Base-by-base conservation (phyloP, 441 rosid genomes). In the Gossypium davidsonii region DNA sequence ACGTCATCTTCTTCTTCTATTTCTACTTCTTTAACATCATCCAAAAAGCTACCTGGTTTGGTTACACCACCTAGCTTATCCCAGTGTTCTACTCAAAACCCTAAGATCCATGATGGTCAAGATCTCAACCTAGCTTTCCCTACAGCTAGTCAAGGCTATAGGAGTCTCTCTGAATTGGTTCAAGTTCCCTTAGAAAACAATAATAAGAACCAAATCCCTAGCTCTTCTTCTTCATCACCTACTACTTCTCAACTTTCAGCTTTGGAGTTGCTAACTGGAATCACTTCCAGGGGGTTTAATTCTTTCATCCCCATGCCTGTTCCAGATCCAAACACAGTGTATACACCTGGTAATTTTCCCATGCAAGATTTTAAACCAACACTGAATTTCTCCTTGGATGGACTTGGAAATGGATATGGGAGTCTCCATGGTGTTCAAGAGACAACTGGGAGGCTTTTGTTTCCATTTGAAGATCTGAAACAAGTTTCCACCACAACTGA, bases 381-480 rank as follows among this genome's bases (percentile, higher is more conserved):
- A 46, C 78, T 90, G 77, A 87, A 82, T 51, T 92, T 94, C 82
- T 82, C 91, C 3, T 80, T 92, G 11, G 94, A 94, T 81, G 92
- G 87, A 55, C 64, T 90, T 61, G 92, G 90, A 20, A 79, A 44
- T 70, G 89, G 87, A 17, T 86, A 82, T 71, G 90, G 85, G 73
- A 81, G 79, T 71, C 77, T 84, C 63, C 86, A 78, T 4, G 80
- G 81, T 12, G 83, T 82, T 71, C 91, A 77, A 60, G 87, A 86
- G 53, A 79, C 76, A 14, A 74, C 59, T 64, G 94, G 96, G 73
- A 87, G 86, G 78, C 80, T 87, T 64, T 73, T 90, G 86, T 84
- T 94, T 73, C 97, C 92, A 11, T 92, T 92, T 77, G 97, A 92
- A 77, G 94, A 93, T 76, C 77, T 94, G 78, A 92, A 91, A 72